Evolutionary conservation across 1,284 basidiomycete species (phyloP).

Genomic region (Golubevia sp.): DNA sequence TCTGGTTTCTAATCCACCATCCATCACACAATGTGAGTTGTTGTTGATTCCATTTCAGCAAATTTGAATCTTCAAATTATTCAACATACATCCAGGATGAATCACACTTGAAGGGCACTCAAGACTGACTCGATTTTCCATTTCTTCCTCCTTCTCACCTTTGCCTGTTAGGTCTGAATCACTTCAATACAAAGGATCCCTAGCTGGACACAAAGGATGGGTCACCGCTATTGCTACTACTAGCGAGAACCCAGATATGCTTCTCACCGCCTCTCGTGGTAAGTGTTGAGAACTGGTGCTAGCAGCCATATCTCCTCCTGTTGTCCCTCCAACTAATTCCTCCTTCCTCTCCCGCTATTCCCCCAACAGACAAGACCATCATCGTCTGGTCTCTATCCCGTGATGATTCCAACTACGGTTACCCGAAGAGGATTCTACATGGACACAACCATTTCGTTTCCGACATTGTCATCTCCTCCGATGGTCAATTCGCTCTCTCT

Average conservation of each 20-base stretch:
- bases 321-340: neutral
- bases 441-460: slow-evolving; percentile 99
- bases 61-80: no score
- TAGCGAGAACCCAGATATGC: slow-evolving; percentile 94
- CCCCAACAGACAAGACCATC: slow-evolving; percentile 84
- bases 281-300: slow-evolving; percentile 64
- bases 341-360: neutral
- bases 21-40: no score
- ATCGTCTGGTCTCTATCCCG: slow-evolving; percentile 99
- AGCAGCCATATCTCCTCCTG: no score
- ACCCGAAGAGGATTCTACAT: slow-evolving; percentile 85
- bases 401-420: slow-evolving; percentile 70
- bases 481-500: slow-evolving; percentile 98
- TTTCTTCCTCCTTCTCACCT: slow-evolving; percentile 3
- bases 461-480: slow-evolving; percentile 84
- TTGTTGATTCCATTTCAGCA: no score
- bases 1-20: no score
- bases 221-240: slow-evolving; percentile 89
- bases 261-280: slow-evolving; percentile 95
- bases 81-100: no score
- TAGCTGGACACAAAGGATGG: slow-evolving; percentile 95
- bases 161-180: slow-evolving; percentile 51
- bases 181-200: slow-evolving; percentile 64
- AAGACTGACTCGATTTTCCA: slow-evolving; percentile 65
- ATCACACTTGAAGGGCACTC: no score